Base-by-base conservation (phyloP, 148 eudicot species). In the Fagopyrum tataricum region DNA sequence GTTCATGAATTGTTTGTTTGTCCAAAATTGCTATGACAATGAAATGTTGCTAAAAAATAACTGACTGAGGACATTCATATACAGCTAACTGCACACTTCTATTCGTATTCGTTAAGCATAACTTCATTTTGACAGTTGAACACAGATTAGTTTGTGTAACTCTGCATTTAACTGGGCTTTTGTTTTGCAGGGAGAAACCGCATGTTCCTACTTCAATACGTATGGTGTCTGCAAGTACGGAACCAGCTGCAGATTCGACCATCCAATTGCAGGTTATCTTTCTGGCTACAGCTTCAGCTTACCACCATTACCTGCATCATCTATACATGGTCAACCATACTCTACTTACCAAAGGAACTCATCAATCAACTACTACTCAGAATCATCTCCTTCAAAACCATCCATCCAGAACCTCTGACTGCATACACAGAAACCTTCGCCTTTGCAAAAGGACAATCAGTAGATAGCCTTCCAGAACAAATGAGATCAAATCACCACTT, bases 171-270 rank as follows among this genome's bases (percentile, higher is more conserved):
- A 9, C 20, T 4, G 23, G 0, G 9, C 39, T 13, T 62, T 8
- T 23, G 1, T 8, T 53, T 66, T 83, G 79, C 78, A 90, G 96
- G 90, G 89, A 39, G 80, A 78, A 72, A 76, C 85, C 4, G 21
- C 75, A 4, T 90, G 96, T 74, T 72, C 83, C 40, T 44, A 78
- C 81, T 90, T 86, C 82, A 84, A 61, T 64, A 44, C 66, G 11
- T 79, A 83, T 43, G 90, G 92, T 7, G 44, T 82, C 6, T 90
- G 92, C 85, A 88, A 88, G 77, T 90, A 79, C 31, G 96, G 96
- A 3, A 84, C 89, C 6, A 81, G 80, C 7, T 90, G 92, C 83
- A 85, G 83, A 86, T 90, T 67, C 42, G 85, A 90, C 72, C 96
- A 90, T 78, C 96, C 96, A 13, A 37, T 86, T 78, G 48, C 78